phyloP scores from a whole-genome alignment of 2,329 filamentous ascomycete species.

The Volutella citrinella region DNA sequence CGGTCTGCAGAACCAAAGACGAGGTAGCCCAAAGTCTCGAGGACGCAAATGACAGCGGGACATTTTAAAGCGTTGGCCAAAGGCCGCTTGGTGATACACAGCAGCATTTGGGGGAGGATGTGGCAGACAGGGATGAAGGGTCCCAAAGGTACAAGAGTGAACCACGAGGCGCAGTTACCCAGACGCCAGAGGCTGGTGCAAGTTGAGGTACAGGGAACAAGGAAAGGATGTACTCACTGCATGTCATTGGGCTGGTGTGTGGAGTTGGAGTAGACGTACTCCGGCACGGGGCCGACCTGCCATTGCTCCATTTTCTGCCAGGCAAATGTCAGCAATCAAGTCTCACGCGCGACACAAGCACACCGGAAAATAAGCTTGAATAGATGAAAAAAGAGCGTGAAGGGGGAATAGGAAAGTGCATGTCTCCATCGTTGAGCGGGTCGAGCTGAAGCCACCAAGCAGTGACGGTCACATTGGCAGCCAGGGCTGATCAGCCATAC shows the following conservation, averaged over 20 bases:
- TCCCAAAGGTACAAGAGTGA: constrained; percentile 17
- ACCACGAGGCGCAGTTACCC: constrained; percentile 15
- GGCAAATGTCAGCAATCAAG: constrained; percentile 22
- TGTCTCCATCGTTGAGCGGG: no score
- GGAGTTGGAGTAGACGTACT: constrained; percentile 55
- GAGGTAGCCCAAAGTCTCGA: constrained; percentile 14
- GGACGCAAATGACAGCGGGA: constrained; percentile 13
- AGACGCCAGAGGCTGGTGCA: constrained; percentile 12
- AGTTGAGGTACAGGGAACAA: constrained; percentile 29
- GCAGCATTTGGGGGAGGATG: constrained; percentile 1
- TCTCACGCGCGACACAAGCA: no score
- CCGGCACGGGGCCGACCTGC: constrained; percentile 59
- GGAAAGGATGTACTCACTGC: constrained; percentile 51
- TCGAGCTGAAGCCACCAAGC: no score
- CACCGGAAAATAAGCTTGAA: constrained; percentile 7
- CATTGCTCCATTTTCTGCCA: constrained; percentile 58
- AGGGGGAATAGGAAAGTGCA: no score
- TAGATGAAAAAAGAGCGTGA: constrained; percentile 10
- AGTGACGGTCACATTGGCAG: constrained; percentile 8
- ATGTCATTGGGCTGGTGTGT: constrained; percentile 54
- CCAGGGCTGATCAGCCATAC: constrained; percentile 14
- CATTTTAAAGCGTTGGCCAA: constrained; percentile 19
- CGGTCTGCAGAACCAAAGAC: constrained; percentile 7
- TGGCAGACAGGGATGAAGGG: constrained; percentile 13
- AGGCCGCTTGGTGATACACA: constrained; percentile 24